Base-by-base conservation (phyloP, 148 eudicot species). In the Polygonum maritimum region DNA sequence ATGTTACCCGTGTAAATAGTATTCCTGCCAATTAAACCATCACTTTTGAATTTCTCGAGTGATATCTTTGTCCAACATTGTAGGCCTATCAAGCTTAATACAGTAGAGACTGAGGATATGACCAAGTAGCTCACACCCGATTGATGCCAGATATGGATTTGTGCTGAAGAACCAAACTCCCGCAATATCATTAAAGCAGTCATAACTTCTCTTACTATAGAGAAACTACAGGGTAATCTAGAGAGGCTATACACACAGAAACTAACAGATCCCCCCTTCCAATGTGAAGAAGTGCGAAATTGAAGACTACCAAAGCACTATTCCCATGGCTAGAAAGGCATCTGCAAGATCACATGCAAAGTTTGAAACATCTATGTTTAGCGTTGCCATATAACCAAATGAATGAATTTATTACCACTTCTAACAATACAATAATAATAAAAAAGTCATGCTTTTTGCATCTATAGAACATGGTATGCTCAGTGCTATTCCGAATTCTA, bases 71-170 rank as follows among this genome's bases (percentile, higher is more conserved):
- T 88, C 97, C 98, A 90, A 80, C 87, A 92, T 45, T 89, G 92
- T 77, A 95, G 86, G 82, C 92, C 90, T 40, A 86, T 82, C 41
- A 87, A 84, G 83, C 97, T 90, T 78, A 88, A 77, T 71, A 83
- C 80, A 18, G 98, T 92, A 82, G 90, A 88, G 49, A 84, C 87
- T 26, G 86, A 91, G n/a, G 97, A 92, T 73, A 92, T 78, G 48
- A 86, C 88, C 75, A 95, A 73, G 80, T 84, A 83, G 82, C 87
- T 89, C 80, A 84, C 89, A 78, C 88, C 97, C 98, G n/a, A 95
- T 95, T 62, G 83, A 76, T 74, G 79, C 73, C 80, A 79, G 69
- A 74, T 78, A 76, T 38, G 81, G 73, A 44, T 71, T 73, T 73
- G 77, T 79, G 82, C 65, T 70, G 81, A 36, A 57, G 58, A 72